Base-by-base conservation (phyloP, 768 basidiomycete species). In the Udeniomyces megalosporus region DNA sequence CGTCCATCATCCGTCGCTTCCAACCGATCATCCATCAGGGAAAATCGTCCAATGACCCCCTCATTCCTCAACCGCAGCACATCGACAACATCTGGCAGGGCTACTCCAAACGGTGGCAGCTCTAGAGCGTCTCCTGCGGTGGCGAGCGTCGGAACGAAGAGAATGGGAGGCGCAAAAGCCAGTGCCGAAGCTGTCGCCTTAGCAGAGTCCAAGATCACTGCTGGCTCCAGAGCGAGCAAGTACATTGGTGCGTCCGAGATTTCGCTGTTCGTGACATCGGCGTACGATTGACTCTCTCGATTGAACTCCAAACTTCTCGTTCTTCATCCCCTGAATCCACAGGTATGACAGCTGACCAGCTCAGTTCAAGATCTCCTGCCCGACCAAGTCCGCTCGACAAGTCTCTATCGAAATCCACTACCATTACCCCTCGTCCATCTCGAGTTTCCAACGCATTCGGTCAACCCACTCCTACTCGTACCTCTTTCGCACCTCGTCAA, bases 1-100 rank as follows among this genome's bases (percentile, higher is more conserved):
- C 80, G 88, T 17, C 86, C 91, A 0, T 76, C 84, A 0, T 92
- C 90, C 2, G 88, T 85, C 35, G 82, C 85, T 3, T 92, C 88
- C 10, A 82, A 82, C 54, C 79, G 81, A 49, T 68, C 66, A 4
- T 73, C 71, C 60, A 65, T 32, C 54, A 64, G 29, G 58, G 65
- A 58, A 31, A 75, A 76, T 62, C 80, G 78, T 49, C 71, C 77
- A 49, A 66, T 70, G 44, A 78, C 78, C 3, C 77, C 78, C 20
- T 77, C 77, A 1, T 75, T 57, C 58, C 54, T 35, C 66, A 66
- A 17, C 46, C 67, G 17, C 58, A 42, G 38, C 38, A 42, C 38
- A 42, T 42, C 59, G 22, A 67, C 66, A 5, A 65, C 67, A 26
- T 60, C 66, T 20, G 67, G 67, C 20, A 44, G 67, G 38, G 66